Evolutionary conservation across 129 eudicot species (phyloP).

Genomic region (Pseudognaphalium luteoalbum): DNA sequence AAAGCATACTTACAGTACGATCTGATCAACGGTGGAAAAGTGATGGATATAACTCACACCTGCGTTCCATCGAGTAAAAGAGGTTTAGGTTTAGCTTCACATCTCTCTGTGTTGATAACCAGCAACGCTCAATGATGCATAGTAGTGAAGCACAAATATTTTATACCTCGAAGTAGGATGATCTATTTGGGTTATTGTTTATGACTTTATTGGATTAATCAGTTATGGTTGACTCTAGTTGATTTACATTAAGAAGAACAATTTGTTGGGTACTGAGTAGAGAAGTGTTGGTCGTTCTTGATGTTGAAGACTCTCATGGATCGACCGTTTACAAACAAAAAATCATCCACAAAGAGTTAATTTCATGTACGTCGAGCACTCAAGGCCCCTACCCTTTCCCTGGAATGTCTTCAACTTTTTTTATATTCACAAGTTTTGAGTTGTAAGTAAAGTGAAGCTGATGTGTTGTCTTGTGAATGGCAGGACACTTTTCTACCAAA

Average conservation of each 20-base stretch:
- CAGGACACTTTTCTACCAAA: slow-evolving; percentile 76
- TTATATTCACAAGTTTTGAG: background rate
- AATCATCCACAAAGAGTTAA: background rate
- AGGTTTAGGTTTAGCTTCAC: slow-evolving; percentile 80
- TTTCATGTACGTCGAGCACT: background rate
- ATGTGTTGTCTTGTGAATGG: slow-evolving; percentile 21
- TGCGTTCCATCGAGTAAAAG: slow-evolving; percentile 73
- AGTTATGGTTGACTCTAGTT: no score
- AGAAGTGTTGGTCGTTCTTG: background rate
- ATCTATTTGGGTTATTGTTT: no score
- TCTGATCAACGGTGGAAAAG: slow-evolving; percentile 44
- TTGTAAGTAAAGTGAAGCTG: background rate
- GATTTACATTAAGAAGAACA: no score
- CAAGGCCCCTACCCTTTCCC: background rate
- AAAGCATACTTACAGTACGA: slow-evolving; percentile 62
- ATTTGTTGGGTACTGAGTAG: no score
- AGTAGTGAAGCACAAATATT: no score
- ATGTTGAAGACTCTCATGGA: slow-evolving; percentile 3
- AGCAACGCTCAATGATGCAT: no score
- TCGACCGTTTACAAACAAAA: background rate
- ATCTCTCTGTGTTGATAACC: slow-evolving; percentile 72
- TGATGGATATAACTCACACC: slow-evolving; percentile 79
- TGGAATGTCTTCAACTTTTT: slow-evolving; percentile 1
- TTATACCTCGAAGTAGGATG: no score
- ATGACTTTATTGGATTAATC: no score